phyloP scores from a whole-genome alignment of 2,329 filamentous ascomycete species.

The Exophiala lecanii-corni region DNA sequence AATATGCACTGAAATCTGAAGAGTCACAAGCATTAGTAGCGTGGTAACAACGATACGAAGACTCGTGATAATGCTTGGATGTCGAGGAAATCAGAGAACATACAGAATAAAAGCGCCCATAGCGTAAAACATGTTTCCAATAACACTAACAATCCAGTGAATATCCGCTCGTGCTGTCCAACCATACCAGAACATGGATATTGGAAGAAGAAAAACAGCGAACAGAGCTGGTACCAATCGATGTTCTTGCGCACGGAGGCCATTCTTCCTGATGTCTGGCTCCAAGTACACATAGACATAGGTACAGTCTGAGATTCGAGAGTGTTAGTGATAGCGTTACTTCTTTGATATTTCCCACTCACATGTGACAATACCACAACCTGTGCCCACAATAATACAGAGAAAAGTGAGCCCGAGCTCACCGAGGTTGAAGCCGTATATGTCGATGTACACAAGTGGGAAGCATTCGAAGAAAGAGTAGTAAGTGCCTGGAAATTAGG shows the following conservation, averaged over 20 bases:
- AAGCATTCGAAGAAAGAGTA: slow-evolving; percentile 63
- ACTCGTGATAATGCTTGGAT: too few species aligned
- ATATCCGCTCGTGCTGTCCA: slow-evolving; percentile 29
- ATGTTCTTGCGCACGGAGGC: slow-evolving; percentile 50
- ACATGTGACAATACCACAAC: slow-evolving; percentile 49
- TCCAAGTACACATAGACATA: slow-evolving; percentile 51
- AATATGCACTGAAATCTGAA: slow-evolving; percentile 28
- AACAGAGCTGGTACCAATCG: slow-evolving; percentile 50
- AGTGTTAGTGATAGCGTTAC: too few species aligned
- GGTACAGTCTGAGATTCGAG: too few species aligned
- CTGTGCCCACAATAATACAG: slow-evolving; percentile 54
- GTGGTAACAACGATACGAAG: too few species aligned
- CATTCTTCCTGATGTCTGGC: slow-evolving; percentile 46
- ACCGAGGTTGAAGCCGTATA: slow-evolving; percentile 58
- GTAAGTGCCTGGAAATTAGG: too few species aligned
- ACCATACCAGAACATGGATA: slow-evolving; percentile 55
- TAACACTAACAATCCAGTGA: slow-evolving; percentile 33
- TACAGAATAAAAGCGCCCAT: slow-evolving; percentile 22
- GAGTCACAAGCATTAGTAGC: too few species aligned
- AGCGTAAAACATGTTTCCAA: slow-evolving; percentile 22
- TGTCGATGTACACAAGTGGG: slow-evolving; percentile 56
- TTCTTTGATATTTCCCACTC: too few species aligned
- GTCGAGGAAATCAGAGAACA: too few species aligned
- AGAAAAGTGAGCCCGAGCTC: slow-evolving; percentile 58
- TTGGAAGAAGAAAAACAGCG: slow-evolving; percentile 48